A percentile compares a stretch with the other conserved stretches of the same genome.
Conservation (phyloP, 2,329 filamentous ascomycete genomes). For the Chaetomium globosum region DNA sequence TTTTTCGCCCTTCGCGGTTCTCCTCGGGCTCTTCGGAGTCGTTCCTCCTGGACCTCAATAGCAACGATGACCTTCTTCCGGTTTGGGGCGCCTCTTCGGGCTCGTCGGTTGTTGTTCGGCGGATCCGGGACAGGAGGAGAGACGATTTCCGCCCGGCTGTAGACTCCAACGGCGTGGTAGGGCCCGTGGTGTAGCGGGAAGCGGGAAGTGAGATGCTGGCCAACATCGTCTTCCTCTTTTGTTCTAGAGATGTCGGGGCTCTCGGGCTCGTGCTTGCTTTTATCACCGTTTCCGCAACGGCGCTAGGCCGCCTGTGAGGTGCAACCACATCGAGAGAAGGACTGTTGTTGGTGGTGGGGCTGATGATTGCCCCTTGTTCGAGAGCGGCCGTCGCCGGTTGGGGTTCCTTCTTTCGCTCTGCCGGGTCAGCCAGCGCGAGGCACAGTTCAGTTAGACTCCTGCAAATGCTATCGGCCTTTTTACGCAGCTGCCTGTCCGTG, state of each 20-base stretch:
- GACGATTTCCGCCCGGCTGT: conserved; percentile 56
- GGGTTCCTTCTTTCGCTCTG: conserved; percentile 43
- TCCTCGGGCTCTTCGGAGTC: conserved; percentile 56
- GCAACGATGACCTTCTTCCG: conserved; percentile 58
- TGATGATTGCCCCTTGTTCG: conserved; percentile 33
- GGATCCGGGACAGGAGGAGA: conserved; percentile 48
- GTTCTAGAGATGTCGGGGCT: conserved; percentile 56
- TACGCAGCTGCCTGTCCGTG: conserved; percentile 80
- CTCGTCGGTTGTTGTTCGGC: conserved; percentile 55
- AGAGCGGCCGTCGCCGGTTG: conserved; percentile 36
- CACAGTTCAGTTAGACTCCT: conserved; percentile 91
- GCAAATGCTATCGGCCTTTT: conserved; percentile 91
- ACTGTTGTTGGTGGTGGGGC: conserved; percentile 26
- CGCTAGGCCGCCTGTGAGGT: conserved; percentile 48
- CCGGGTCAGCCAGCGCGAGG: conserved; percentile 73
- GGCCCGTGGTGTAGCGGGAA: conserved; percentile 47
- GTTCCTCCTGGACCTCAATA: conserved; percentile 48
- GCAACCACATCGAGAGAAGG: conserved; percentile 35
- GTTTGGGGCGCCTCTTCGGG: conserved; percentile 46
- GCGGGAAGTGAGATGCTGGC: conserved; percentile 50
- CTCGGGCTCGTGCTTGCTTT: conserved; percentile 44
- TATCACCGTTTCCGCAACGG: conserved; percentile 46
- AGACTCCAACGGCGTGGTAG: conserved; percentile 48
- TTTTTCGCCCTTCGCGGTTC: conserved; percentile 45
- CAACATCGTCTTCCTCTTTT: conserved; percentile 54